Evolutionary conservation across 1,284 basidiomycete genomes (phyloP), one percentile per base, ranked within the genome.

Genomic region (Ganoderma sinense): DNA sequence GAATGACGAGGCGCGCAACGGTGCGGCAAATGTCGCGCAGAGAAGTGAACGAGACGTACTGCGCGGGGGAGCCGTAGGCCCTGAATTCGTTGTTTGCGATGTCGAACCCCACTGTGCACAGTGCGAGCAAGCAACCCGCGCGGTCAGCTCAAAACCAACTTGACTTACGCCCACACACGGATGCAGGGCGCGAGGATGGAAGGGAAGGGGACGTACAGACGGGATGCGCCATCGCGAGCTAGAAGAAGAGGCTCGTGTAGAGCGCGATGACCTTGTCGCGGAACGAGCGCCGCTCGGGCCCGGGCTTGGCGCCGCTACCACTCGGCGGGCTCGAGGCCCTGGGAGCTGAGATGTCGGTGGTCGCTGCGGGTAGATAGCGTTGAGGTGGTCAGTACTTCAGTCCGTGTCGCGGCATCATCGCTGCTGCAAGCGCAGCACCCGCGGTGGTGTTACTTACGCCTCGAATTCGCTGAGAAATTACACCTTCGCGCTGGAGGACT

Each of bases 401-500:
- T n/a, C n/a, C n/a, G n/a, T n/a, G n/a, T n/a, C n/a, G n/a, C n/a
- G n/a, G n/a, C n/a, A n/a, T n/a, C n/a, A n/a, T n/a, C n/a, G n/a
- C n/a, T n/a, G n/a, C n/a, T n/a, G n/a, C n/a, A n/a, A n/a, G n/a
- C n/a, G n/a, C n/a, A n/a, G n/a, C n/a, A n/a, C n/a, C n/a, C n/a
- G n/a, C n/a, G n/a, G n/a, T n/a, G n/a, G n/a, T n/a, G 31, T n/a
- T 13, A 71, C 77, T 55, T 51, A 80, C 79, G 70, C 63, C 40
- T 78, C 79, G 56, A 74, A 80, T 59, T 80, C 79, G 68, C 75
- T 75, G 23, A 78, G 76, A 67, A 80, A 79, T 70, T 78, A 80
- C 59, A 78, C 77, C 68, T 72, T 72, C 18, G 71, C 76, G 36
- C 71, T 71, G 3, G 78, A 75, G 64, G 16, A 80, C 43, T 5